Conservation (phyloP, 2,329 filamentous ascomycete species). For the Phoma sp. region DNA sequence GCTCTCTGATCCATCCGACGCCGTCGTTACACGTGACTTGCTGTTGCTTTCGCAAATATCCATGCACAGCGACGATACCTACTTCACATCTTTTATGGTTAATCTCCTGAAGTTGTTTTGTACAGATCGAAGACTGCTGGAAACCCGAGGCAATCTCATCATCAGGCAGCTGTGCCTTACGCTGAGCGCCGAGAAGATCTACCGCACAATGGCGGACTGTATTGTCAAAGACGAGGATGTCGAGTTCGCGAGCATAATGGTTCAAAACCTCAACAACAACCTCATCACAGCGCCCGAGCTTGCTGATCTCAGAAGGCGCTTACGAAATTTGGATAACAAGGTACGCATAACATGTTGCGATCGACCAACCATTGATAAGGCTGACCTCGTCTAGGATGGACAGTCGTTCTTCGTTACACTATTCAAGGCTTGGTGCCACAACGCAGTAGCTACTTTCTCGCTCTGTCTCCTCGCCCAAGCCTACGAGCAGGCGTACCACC, state of each 20-base stretch:
- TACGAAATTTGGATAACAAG: slow-evolving; percentile 88
- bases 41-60: slow-evolving; percentile 96
- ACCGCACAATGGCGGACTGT: slow-evolving; percentile 92
- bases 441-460: slow-evolving; percentile 96
- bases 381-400: slow-evolving; percentile 68
- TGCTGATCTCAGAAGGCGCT: slow-evolving; percentile 84
- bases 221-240: slow-evolving; percentile 98
- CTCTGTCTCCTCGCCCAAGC: slow-evolving; percentile 94
- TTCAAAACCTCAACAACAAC: slow-evolving; percentile 98
- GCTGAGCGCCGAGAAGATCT: slow-evolving; percentile 92
- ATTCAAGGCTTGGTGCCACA: slow-evolving; percentile 98
- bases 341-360: background rate
- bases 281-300: slow-evolving; percentile 96
- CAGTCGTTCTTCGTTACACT: slow-evolving; percentile 94
- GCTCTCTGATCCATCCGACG: slow-evolving; percentile 91
- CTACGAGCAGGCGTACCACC: slow-evolving; percentile 96
- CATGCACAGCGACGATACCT: slow-evolving; percentile 93
- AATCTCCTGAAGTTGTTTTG: slow-evolving; percentile 94
- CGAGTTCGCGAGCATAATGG: slow-evolving; percentile 99
- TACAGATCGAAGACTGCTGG: slow-evolving; percentile 87
- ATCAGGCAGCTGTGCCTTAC: slow-evolving; percentile 94
- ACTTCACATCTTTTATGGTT: slow-evolving; percentile 98
- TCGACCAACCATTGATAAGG: slow-evolving; percentile 22
- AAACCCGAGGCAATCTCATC: slow-evolving; percentile 93
- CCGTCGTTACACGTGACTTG: slow-evolving; percentile 92